A percentile compares a stretch with the other conserved stretches of the same genome.
Evolutionary conservation across 192 early-diverging fungal genomes (phyloP).

Genomic region (Coemansia sp.): DNA sequence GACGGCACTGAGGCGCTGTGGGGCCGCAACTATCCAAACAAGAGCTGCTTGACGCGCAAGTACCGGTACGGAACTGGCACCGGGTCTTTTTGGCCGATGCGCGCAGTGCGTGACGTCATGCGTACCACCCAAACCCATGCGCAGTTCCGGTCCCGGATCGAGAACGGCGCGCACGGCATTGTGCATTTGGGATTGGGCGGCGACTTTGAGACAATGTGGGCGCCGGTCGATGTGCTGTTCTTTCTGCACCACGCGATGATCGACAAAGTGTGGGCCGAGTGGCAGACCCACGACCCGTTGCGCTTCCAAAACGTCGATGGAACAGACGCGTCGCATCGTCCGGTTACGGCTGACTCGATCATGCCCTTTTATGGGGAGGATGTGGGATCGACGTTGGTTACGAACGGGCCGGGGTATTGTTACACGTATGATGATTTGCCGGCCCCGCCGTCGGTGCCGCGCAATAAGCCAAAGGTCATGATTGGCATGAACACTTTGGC

Average conservation of each 20-base stretch:
- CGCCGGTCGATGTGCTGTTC: conserved; percentile 60
- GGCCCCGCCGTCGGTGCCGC: conserved; percentile 23
- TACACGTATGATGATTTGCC: conserved; percentile 53
- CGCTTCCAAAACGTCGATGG: conserved; percentile 39
- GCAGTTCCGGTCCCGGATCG: conserved; percentile 55
- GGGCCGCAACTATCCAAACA: conserved; percentile 51
- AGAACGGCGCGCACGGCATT: conserved; percentile 55
- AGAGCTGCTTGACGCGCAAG: conserved; percentile 50
- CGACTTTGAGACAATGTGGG: conserved; percentile 57
- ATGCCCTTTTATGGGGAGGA: conserved; percentile 53
- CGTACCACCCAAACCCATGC: conserved; percentile 34
- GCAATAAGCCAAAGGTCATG: conserved; percentile 17
- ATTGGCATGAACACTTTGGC: conserved; percentile 9
- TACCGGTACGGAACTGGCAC: conserved; percentile 42
- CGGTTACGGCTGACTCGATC: conserved; percentile 26
- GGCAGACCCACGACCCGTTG: conserved; percentile 52
- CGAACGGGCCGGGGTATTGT: conserved; percentile 49
- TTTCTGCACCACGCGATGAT: conserved; percentile 70
- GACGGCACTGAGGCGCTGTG: conserved; percentile 57
- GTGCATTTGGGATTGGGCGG: conserved; percentile 55
- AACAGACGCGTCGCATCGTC: conserved; percentile 26
- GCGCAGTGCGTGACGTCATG: conserved; percentile 49
- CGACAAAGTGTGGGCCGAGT: conserved; percentile 61
- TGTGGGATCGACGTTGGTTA: conserved; percentile 30
- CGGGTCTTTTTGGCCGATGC: conserved; percentile 50